Percentiles rank a stretch among this genome's conserved stretches.
phyloP scores from a whole-genome alignment of 495 filamentous ascomycete species.

The Xylaria bambusicola region DNA sequence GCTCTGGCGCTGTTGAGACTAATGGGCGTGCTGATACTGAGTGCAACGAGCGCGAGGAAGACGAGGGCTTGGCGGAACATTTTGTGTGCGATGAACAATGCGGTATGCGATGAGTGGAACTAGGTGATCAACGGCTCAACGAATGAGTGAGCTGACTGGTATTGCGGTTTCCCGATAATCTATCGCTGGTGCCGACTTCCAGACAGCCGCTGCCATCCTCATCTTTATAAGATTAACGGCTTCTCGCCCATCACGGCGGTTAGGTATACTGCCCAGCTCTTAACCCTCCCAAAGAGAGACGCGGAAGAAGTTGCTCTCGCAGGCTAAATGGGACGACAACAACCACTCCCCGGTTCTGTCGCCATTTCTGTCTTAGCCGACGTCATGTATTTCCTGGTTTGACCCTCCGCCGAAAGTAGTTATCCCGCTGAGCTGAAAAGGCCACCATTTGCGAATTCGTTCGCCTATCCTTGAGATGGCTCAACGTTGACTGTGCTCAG shows the following conservation, averaged over 20 bases:
- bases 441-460: background rate
- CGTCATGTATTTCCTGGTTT: constrained; percentile 3
- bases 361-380: constrained; percentile 6
- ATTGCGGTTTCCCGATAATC: constrained; percentile 7
- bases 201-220: background rate
- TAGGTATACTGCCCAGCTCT: background rate
- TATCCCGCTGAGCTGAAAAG: background rate
- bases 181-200: constrained; percentile 10
- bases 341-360: background rate
- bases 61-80: constrained; percentile 1
- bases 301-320: constrained; percentile 8
- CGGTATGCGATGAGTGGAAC: background rate
- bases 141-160: constrained; percentile 5
- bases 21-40: constrained; percentile 5
- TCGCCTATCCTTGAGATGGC: background rate
- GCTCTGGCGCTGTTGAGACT: background rate
- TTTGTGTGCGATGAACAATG: background rate
- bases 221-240: background rate
- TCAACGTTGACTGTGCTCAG: constrained; percentile 5
- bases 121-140: background rate
- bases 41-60: constrained; percentile 8
- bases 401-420: background rate
- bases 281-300: constrained; percentile 11
- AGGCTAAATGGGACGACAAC: constrained; percentile 13
- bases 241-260: background rate